Conservation (phyloP, 169 alveolate genomes). For the Cryptosporidium sp. region DNA sequence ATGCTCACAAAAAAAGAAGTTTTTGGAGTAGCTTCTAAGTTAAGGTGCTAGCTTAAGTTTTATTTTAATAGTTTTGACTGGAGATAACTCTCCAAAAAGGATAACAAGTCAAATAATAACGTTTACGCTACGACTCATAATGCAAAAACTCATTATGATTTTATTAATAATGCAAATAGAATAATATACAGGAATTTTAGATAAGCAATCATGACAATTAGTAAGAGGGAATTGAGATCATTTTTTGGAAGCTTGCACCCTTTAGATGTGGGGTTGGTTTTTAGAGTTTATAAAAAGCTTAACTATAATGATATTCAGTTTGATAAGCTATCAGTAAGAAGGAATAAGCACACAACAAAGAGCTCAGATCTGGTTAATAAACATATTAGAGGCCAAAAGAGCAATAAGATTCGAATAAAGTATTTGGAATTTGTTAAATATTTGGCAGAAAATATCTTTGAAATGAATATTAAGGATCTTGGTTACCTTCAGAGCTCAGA, state of each 20-base stretch:
- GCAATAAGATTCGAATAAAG: neutral
- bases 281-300: slow-evolving; percentile 2
- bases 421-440: slow-evolving; percentile 28
- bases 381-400: neutral
- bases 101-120: neutral
- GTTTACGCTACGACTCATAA: neutral
- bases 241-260: slow-evolving; percentile 30
- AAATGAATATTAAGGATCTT: slow-evolving; percentile 37
- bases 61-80: neutral
- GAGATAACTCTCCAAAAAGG: neutral
- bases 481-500: slow-evolving; percentile 9
- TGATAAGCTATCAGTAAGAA: neutral
- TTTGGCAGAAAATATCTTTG: slow-evolving; percentile 28
- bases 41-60: neutral
- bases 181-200: neutral
- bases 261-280: slow-evolving; percentile 27
- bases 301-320: slow-evolving; percentile 10
- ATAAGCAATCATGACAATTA: slow-evolving; percentile 1
- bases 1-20: neutral
- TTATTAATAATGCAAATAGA: neutral
- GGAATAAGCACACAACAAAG: neutral
- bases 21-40: neutral
- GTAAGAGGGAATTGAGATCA: slow-evolving; percentile 25
- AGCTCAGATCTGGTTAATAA: neutral
- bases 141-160: neutral